Evolutionary conservation across 768 basidiomycete species (phyloP), one percentile per base, ranked within the genome.

Genomic region (Suillus spraguei): DNA sequence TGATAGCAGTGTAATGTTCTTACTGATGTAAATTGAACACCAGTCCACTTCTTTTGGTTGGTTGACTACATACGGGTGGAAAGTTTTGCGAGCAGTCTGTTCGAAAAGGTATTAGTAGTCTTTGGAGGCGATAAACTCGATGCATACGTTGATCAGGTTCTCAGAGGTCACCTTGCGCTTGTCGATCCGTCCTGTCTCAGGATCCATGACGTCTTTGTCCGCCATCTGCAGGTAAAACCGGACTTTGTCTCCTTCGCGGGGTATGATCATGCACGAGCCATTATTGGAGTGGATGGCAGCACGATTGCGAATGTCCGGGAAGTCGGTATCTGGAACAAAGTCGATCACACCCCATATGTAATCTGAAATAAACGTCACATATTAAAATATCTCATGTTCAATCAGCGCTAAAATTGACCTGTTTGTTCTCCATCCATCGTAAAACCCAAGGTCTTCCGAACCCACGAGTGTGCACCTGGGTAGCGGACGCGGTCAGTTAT

Each of bases 301-400:
- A 66, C 79, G 81, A 62, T 86, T 87, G 20, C 91, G 85, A 64
- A 90, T 87, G 70, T 93, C 90, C 0, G 92, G 92, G 64, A 92
- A 91, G 69, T 92, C 79, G 1, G 90, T 91, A n/a, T 87, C 82
- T 0, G 88, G 88, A 32, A 84, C 68, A 58, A 85, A 78, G 73
- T 93, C 93, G 22, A 93, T 75, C 4, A 94, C 92, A 3, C 93
- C 93, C 93, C 93, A 95, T 22, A 94, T 81, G 63, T 84, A 89
- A 60, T 93, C 87, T 76, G 79, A 82, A 53, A 20, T 7, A 22
- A 13, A 16, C 4, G 17, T 11, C 22, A 1, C 5, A 24, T 44
- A 13, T 62, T 39, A 63, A 42, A 20, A 61, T 16, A 38, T 8
- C 17, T 38, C 5, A 36, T 28, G 9, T 11, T 54, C 5, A 35